phyloP scores from a whole-genome alignment of 345 rosid genomes.

The Aegle marmelos region DNA sequence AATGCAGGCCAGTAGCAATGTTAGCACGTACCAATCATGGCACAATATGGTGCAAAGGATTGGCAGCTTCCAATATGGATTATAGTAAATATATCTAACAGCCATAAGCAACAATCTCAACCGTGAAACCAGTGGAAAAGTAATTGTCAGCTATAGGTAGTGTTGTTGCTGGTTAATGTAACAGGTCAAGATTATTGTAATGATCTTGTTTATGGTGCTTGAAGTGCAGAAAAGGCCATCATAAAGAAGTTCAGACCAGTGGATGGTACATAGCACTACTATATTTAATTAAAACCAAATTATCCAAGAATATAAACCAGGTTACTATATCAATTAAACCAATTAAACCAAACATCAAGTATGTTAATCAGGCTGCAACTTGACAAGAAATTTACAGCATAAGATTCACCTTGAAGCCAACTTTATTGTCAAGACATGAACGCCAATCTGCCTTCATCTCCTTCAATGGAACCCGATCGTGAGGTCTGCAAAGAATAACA shows the following conservation, averaged over 20 bases:
- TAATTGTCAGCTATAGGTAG: neutral
- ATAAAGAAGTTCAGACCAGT: neutral
- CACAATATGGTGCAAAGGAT: neutral
- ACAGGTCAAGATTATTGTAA: neutral
- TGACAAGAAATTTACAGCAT: constrained; percentile 4
- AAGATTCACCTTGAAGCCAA: constrained; percentile 78
- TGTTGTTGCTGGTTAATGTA: neutral
- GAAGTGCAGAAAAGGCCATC: neutral
- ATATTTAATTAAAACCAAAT: neutral
- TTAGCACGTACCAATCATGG: neutral
- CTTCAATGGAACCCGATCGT: constrained; percentile 87
- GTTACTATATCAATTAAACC: neutral
- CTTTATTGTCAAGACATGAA: constrained; percentile 85
- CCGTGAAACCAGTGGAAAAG: neutral
- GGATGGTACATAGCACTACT: neutral
- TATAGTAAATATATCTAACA: neutral
- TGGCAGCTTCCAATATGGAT: neutral
- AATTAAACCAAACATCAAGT: neutral
- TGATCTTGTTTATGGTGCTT: neutral
- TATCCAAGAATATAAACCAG: neutral
- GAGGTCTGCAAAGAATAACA: constrained; percentile 63
- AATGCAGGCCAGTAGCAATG: neutral
- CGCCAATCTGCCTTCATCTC: constrained; percentile 99
- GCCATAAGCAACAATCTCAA: neutral
- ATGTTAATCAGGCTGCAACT: neutral